Evolutionary conservation across 208 protist species (phyloP).

Genomic region (Histomonas meleagridis): DNA sequence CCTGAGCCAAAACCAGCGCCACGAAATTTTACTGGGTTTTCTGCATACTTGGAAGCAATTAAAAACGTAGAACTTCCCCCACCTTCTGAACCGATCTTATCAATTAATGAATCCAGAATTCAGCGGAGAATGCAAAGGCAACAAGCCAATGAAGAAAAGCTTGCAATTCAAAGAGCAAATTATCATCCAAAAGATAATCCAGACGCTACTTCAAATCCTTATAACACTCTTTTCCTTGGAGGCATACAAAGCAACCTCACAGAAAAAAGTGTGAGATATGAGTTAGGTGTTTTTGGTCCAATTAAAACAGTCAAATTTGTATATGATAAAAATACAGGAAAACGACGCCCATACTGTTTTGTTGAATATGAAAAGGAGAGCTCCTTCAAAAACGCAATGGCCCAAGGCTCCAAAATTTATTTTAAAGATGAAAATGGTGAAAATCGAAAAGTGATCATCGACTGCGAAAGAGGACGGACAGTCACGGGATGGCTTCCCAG

Average conservation of each 20-base stretch:
- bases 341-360: neutral
- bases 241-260: neutral
- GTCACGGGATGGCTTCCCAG: neutral
- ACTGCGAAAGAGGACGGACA: conserved; percentile 1
- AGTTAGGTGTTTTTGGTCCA: neutral
- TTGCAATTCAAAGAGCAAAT: neutral
- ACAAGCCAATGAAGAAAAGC: neutral
- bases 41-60: neutral
- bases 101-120: neutral
- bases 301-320: neutral
- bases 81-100: neutral
- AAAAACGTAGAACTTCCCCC: neutral
- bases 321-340: neutral
- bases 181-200: conserved; percentile 18
- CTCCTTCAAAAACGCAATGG: neutral
- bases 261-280: neutral
- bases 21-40: neutral
- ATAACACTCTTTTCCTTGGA: neutral
- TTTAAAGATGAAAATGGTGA: too few relatives aligned
- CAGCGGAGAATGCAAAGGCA: neutral
- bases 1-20: neutral
- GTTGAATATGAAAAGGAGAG: neutral
- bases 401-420: neutral
- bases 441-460: neutral
- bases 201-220: neutral